Evolutionary conservation across 2,329 filamentous ascomycete species (phyloP), one percentile per base, ranked within the genome.

Genomic region (Tolypocladium ovalisporum): DNA sequence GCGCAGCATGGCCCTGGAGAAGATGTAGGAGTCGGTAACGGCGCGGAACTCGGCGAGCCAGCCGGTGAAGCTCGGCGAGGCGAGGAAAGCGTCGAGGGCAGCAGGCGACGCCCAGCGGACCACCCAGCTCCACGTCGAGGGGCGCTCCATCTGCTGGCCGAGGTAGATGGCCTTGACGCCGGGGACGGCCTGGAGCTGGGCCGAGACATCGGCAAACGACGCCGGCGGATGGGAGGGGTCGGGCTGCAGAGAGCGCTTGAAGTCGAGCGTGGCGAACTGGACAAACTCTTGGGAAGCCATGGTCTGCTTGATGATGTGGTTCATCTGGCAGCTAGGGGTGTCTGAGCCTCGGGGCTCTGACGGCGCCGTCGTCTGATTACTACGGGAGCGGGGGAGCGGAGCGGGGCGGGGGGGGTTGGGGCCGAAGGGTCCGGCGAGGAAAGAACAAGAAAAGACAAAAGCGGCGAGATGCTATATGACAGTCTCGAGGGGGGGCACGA

Each of bases 41-140:
- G 70, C 67, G 54, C 65, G 66, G 44, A 73, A 63, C 10, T 71
- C 70, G 42, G 70, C 70, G 22, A 74, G 68, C 64, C 74, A 75
- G 61, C 70, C 73, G 54, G 72, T 70, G 56, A 72, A 74, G 59
- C 67, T 70, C 32, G 72, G 70, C 8, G 73, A 75, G 58, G 70
- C 69, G 59, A 73, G 69, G 60, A 77, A 79, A 59, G 70, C 70
- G 58, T 68, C 62, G 61, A 72, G 67, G 52, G 69, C 68, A 39
- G 63, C 63, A 9, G 60, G 56, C 10, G 70, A 71, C 49, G 63
- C 59, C 73, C 73, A 75, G 56, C 66, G 66, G 34, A 71, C 64
- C 54, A 70, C 62, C 56, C 70, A 65, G 52, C 68, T 62, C 66
- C 68, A 72, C 37, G 60, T 63, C 27, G 62, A 62, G 9, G 71